Conservation (phyloP, 1,284 basidiomycete genomes). For the Meripilus lineatus region DNA sequence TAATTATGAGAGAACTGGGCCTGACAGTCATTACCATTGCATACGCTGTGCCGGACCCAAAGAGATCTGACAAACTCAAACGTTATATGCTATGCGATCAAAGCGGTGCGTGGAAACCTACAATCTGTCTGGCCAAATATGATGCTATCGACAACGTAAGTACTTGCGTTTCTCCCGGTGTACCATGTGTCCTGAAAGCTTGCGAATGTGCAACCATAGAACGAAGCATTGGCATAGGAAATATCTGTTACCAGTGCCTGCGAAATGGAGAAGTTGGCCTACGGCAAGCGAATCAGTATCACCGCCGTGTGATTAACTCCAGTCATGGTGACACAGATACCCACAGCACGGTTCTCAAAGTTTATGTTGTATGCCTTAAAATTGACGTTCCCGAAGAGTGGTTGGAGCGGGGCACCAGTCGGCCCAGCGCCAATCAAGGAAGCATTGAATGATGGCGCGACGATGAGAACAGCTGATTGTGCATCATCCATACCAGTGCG, state of each 20-base stretch:
- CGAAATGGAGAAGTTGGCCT: slow-evolving; percentile 55
- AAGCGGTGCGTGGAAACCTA: slow-evolving; percentile 29
- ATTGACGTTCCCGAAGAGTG: slow-evolving; percentile 40
- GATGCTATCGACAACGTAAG: slow-evolving; percentile 57
- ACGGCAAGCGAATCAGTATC: background rate
- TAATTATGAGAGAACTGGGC: background rate
- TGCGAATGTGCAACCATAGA: slow-evolving; percentile 61
- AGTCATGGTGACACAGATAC: slow-evolving; percentile 15
- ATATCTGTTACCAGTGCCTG: slow-evolving; percentile 58
- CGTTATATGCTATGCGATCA: background rate
- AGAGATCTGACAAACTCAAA: slow-evolving; percentile 11
- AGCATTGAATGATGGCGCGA: slow-evolving; percentile 44
- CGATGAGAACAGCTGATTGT: slow-evolving; percentile 46
- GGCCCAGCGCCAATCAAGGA: slow-evolving; percentile 39
- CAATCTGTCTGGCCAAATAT: slow-evolving; percentile 64
- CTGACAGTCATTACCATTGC: slow-evolving; percentile 13
- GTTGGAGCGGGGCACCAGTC: background rate
- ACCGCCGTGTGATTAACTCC: background rate
- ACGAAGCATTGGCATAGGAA: slow-evolving; percentile 57
- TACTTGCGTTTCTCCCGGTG: slow-evolving; percentile 53
- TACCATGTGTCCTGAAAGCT: slow-evolving; percentile 69
- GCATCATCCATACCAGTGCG: slow-evolving; percentile 45
- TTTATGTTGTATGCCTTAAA: slow-evolving; percentile 67
- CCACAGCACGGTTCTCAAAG: slow-evolving; percentile 60
- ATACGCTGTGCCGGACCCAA: slow-evolving; percentile 41